Evolutionary conservation across 2,329 filamentous ascomycete genomes (phyloP), one percentile per base, ranked within the genome.

Genomic region (Verticillium albo-atrum): DNA sequence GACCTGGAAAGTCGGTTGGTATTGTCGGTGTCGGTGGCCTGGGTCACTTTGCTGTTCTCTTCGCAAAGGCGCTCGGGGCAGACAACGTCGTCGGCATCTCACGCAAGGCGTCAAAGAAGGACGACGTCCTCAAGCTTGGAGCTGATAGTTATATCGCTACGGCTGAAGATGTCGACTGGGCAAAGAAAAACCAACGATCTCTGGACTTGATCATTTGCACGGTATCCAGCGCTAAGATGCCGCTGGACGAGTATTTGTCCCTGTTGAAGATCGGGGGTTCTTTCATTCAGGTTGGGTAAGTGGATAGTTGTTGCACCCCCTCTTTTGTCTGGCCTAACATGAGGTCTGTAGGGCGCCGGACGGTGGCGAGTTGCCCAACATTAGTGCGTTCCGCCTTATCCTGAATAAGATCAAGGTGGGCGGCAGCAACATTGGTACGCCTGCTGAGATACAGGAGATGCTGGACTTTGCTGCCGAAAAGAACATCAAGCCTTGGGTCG

Each of bases 181-280:
- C 72, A 4, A 79, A 73, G 64, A 81, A 79, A 62, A 76, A 86
- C 64, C 73, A 73, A 27, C 71, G 75, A 25, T 76, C 75, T 4
- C 75, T 88, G 57, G 84, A 88, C 66, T 69, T 88, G 10, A 85
- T 88, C 66, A 72, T 88, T 60, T 82, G 74, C 59, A 88, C 85
- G 1, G 79, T 86, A 15, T 83, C 81, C 1, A 60, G 62, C 60
- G 62, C 60, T 4, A 25, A 20, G 17, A 54, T 37, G 87, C 47
- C 87, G 0, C 68, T 90, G n/a, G 70, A 74, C 55, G 74, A 37
- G 2, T 91, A 90, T 71, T 75, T 91, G 61, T 70, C 76, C 27
- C 75, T 91, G 9, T 72, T 89, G 7, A 77, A 79, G 56, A 71
- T 79, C 6, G 78, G 83, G 57, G 85, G 86, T 4, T 77, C 75